Evolutionary conservation across 2,329 filamentous ascomycete genomes (phyloP).

Genomic region (Paraphoma chrysanthemicola): DNA sequence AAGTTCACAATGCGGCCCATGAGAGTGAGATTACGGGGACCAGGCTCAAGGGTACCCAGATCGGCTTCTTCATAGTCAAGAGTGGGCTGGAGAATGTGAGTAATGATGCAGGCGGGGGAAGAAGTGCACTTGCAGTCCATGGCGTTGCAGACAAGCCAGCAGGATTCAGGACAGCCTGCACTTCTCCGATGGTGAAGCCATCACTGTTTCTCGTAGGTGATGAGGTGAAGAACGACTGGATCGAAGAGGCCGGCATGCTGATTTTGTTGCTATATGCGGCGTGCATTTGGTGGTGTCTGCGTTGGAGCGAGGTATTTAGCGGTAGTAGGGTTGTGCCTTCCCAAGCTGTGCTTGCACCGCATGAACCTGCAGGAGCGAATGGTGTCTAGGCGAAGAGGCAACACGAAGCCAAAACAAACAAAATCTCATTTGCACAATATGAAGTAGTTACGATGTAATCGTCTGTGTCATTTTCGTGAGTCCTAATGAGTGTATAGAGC

Average conservation of each 20-base stretch:
- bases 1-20: conserved; percentile 65
- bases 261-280: background rate
- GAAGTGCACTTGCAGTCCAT: conserved; percentile 18
- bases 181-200: conserved; percentile 61
- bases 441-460: background rate
- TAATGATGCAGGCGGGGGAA: background rate
- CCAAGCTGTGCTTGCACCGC: too few relatives aligned
- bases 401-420: background rate
- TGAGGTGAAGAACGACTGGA: conserved; percentile 52
- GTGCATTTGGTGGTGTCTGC: too few relatives aligned
- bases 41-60: conserved; percentile 58
- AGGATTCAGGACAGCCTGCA: conserved; percentile 50
- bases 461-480: conserved; percentile 14
- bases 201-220: conserved; percentile 50
- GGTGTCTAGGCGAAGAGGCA: background rate
- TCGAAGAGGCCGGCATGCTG: conserved; percentile 49
- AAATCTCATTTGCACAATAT: background rate
- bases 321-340: too few relatives aligned
- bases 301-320: too few relatives aligned
- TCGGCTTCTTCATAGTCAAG: conserved; percentile 56
- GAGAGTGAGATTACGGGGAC: conserved; percentile 59
- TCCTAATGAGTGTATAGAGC: conserved; percentile 36
- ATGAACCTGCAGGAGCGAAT: background rate
- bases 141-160: conserved; percentile 23
- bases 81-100: conserved; percentile 49